phyloP scores from a whole-genome alignment of 2,329 filamentous ascomycete genomes.

The Colletotrichum cereale region DNA sequence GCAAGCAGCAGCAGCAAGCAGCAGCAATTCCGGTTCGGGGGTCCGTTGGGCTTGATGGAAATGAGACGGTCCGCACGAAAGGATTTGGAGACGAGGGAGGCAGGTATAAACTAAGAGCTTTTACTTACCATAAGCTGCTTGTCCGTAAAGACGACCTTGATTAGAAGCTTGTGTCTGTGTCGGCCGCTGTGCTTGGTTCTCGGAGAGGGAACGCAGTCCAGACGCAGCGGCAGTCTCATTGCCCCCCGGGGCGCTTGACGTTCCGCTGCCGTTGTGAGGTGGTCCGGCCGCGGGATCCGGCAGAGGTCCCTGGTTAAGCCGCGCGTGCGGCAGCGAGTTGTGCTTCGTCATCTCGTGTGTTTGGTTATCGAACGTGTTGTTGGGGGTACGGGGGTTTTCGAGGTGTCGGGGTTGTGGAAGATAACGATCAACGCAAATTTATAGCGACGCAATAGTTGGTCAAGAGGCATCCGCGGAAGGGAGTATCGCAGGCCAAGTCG shows the following conservation, averaged over 20 bases:
- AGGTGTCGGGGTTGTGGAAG: too few relatives aligned
- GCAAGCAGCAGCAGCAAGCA: conserved; percentile 9
- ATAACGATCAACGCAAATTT: background rate
- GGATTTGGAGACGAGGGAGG: background rate
- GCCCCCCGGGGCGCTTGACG: conserved; percentile 5
- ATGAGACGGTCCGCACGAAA: conserved; percentile 11
- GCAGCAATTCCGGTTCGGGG: background rate
- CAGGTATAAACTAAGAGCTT: background rate
- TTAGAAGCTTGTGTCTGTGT: background rate
- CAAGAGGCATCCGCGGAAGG: background rate
- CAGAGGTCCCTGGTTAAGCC: conserved; percentile 21
- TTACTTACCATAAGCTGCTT: background rate
- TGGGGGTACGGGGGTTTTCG: background rate
- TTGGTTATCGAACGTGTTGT: background rate
- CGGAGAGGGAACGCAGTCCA: conserved; percentile 15
- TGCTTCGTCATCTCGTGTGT: conserved; percentile 15
- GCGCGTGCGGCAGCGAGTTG: conserved; percentile 16
- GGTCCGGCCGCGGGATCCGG: conserved; percentile 22
- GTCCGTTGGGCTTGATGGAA: conserved; percentile 9
- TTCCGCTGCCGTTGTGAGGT: conserved; percentile 20
- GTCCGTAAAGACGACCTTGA: background rate
- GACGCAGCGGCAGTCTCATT: conserved; percentile 17
- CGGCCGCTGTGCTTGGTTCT: background rate
- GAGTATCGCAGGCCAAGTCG: background rate
- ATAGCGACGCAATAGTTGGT: background rate